phyloP scores from a whole-genome alignment of 441 rosid species.

The Populus trichocarpa region DNA sequence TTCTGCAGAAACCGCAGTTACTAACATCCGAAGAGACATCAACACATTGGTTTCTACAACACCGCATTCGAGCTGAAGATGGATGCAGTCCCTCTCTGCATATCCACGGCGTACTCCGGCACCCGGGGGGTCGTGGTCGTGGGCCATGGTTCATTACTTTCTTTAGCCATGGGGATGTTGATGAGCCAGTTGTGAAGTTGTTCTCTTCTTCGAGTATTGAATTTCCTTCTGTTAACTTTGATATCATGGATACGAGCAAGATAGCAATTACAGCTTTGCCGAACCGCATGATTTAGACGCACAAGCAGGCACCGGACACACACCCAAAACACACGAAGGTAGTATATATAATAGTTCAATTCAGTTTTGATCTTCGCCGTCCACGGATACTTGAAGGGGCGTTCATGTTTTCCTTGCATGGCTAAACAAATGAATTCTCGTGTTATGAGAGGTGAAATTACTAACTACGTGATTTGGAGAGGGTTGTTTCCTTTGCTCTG shows the following conservation, averaged over 20 bases:
- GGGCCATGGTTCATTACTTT: slow-evolving; percentile 15
- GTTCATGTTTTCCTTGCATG: slow-evolving; percentile 27
- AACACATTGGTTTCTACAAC: slow-evolving; percentile 46
- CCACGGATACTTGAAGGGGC: neutral
- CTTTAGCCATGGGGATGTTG: slow-evolving; percentile 38
- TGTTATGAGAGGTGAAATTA: slow-evolving; percentile 25
- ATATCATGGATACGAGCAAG: slow-evolving; percentile 10
- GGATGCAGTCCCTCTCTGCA: slow-evolving; percentile 30
- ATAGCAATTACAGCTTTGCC: slow-evolving; percentile 8
- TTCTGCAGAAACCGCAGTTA: slow-evolving; percentile 43
- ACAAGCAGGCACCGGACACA: neutral
- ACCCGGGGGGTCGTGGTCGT: slow-evolving; percentile 23
- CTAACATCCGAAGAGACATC: slow-evolving; percentile 40
- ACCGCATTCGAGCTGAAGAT: slow-evolving; percentile 32
- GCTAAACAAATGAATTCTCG: slow-evolving; percentile 13
- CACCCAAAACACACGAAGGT: neutral
- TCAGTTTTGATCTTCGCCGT: neutral
- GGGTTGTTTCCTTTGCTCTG: slow-evolving; percentile 14
- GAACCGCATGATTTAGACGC: slow-evolving; percentile 17
- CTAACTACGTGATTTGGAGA: slow-evolving; percentile 27
- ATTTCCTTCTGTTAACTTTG: slow-evolving; percentile 8
- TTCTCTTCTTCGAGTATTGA: neutral
- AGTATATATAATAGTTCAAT: neutral
- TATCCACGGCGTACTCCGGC: slow-evolving; percentile 38
- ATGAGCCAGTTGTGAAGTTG: slow-evolving; percentile 11